phyloP scores from a whole-genome alignment of 2,329 filamentous ascomycete species.

The Ophiostoma quercus region DNA sequence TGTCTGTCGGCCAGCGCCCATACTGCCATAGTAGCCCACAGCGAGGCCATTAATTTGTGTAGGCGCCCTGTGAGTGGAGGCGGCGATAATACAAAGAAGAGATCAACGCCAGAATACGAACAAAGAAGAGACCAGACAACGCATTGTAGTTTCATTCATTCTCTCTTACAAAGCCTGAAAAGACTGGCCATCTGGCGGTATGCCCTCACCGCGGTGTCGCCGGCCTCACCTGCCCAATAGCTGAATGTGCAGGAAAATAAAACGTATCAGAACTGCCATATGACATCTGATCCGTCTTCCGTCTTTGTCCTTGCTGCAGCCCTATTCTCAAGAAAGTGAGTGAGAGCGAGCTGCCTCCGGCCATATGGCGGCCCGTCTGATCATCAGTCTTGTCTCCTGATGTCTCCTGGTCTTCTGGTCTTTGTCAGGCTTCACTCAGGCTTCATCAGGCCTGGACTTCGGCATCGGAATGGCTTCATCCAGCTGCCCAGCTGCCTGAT shows the following conservation, averaged over 20 bases:
- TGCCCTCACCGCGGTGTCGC: conserved; percentile 11
- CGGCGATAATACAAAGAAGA: neutral
- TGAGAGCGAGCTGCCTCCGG: neutral
- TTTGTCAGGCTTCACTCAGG: neutral
- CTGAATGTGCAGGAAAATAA: neutral
- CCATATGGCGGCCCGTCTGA: neutral
- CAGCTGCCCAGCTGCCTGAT: conserved; percentile 1
- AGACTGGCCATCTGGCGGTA: neutral
- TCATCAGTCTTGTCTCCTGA: neutral
- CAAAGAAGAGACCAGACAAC: neutral
- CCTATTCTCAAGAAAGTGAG: neutral
- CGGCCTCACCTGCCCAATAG: neutral
- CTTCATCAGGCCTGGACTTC: neutral
- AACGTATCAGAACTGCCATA: conserved; percentile 2
- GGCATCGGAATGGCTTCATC: neutral
- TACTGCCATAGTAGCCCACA: neutral
- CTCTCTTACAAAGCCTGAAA: neutral
- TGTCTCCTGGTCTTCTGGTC: neutral
- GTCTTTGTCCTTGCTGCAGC: neutral
- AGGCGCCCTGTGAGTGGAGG: neutral
- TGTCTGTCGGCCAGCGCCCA: too few relatives aligned
- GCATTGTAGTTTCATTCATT: neutral
- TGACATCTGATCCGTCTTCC: conserved; percentile 8
- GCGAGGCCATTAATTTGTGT: conserved; percentile 1
- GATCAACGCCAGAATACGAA: neutral